Conservation (phyloP, 2,329 filamentous ascomycete species). For the Helotiales sp. region DNA sequence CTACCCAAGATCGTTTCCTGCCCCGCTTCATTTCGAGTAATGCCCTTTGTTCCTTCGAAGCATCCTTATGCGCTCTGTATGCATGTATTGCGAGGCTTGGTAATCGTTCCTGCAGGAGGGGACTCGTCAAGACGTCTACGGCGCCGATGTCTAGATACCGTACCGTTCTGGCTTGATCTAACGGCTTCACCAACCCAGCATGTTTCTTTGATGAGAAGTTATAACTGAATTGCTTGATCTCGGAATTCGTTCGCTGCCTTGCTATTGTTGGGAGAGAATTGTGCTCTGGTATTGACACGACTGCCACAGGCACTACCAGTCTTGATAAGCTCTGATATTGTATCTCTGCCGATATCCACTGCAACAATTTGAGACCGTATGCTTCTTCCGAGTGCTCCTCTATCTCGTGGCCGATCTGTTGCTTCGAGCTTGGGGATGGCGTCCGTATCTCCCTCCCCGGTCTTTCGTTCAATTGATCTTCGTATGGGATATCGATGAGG, state of each 20-base stretch:
- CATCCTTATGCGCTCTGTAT: conserved; percentile 78
- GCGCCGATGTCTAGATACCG: conserved; percentile 84
- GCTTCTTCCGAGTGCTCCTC: conserved; percentile 41
- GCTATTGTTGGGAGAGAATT: conserved; percentile 15
- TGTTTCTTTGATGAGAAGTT: conserved; percentile 23
- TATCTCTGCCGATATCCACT: conserved; percentile 48
- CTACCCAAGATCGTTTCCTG: conserved; percentile 89
- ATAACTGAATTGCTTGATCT: conserved; percentile 22
- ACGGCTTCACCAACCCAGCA: conserved; percentile 39
- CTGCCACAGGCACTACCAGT: conserved; percentile 49
- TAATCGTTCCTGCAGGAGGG: conserved; percentile 71
- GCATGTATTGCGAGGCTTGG: conserved; percentile 79
- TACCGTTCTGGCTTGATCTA: conserved; percentile 55
- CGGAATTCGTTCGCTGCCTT: conserved; percentile 22
- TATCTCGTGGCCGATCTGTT: conserved; percentile 39
- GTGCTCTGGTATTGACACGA: conserved; percentile 36
- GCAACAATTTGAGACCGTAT: conserved; percentile 48
- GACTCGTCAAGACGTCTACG: conserved; percentile 80
- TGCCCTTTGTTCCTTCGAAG: conserved; percentile 69
- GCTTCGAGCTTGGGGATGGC: conserved; percentile 34
- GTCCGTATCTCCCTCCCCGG: conserved; percentile 35
- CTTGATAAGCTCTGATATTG: conserved; percentile 49
- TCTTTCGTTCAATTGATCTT: conserved; percentile 36
- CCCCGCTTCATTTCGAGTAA: conserved; percentile 71
- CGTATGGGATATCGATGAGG: conserved; percentile 51